A percentile compares a stretch with the other conserved stretches of the same genome.
phyloP scores from a whole-genome alignment of 176 grass and related monocot genomes.

The Juncus inflexus region DNA sequence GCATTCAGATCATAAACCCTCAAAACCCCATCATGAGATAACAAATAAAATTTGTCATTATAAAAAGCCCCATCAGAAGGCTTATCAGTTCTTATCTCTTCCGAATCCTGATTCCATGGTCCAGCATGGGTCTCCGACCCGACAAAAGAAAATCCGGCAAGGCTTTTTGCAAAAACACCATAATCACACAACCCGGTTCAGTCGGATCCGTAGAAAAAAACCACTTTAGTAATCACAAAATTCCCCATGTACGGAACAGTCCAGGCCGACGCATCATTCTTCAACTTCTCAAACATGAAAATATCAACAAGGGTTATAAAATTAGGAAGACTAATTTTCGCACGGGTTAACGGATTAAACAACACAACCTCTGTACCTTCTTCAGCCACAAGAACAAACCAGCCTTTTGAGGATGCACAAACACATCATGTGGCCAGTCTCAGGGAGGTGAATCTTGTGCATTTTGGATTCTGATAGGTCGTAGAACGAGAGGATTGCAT shows the following conservation, averaged over 20 bases:
- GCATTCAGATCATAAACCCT: conserved; percentile 6
- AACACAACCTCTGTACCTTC: conserved; percentile 25
- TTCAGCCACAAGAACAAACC: conserved; percentile 21
- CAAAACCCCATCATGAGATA: not conserved
- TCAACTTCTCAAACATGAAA: not conserved
- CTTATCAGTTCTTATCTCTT: not conserved
- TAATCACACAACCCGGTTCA: conserved; percentile 5
- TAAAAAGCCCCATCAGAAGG: conserved; percentile 5
- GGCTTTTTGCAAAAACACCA: conserved; percentile 12
- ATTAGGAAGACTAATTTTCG: conserved; percentile 16
- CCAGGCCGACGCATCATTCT: not conserved
- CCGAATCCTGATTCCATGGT: not conserved
- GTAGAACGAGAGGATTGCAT: conserved; percentile 12
- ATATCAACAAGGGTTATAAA: conserved; percentile 11
- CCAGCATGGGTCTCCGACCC: conserved; percentile 14
- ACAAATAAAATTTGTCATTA: not conserved
- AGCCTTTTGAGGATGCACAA: conserved; percentile 20
- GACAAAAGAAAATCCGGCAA: not conserved
- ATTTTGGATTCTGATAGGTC: conserved; percentile 26
- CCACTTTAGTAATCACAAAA: conserved; percentile 1
- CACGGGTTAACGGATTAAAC: conserved; percentile 29
- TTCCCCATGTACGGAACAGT: not conserved
- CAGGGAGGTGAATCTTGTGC: conserved; percentile 23
- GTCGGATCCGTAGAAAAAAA: conserved; percentile 9
- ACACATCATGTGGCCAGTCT: conserved; percentile 15